Evolutionary conservation across 169 alveolate species (phyloP).

Genomic region (Eimeria sp.): DNA sequence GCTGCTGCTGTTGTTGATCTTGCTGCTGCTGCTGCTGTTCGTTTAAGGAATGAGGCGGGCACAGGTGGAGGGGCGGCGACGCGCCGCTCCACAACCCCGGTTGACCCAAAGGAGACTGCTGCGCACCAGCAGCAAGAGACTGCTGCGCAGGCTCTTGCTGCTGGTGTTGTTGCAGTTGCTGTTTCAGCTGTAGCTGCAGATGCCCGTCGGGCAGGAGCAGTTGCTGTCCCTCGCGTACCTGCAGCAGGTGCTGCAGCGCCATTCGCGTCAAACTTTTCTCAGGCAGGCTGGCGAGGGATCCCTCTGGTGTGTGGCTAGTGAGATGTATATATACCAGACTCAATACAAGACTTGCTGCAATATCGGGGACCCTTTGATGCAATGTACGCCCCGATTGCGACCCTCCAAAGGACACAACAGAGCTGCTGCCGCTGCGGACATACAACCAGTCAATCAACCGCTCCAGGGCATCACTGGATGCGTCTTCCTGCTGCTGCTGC

Average conservation of each 20-base stretch:
- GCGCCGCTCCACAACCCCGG: not conserved
- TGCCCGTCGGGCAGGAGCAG: constrained; percentile 16
- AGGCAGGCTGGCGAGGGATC: no score
- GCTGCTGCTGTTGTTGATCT: no score
- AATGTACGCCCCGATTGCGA: not conserved
- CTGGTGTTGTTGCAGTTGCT: not conserved
- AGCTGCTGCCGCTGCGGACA: not conserved
- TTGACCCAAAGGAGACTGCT: not conserved
- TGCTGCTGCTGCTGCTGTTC: no score
- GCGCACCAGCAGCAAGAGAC: not conserved
- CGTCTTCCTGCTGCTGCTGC: not conserved
- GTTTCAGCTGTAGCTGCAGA: not conserved
- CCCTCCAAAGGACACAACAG: constrained; percentile 12
- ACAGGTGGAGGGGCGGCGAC: not conserved
- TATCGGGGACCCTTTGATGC: no score
- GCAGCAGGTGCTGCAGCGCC: constrained; percentile 50
- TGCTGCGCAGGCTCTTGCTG: not conserved
- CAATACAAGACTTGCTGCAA: no score
- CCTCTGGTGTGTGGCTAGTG: no score
- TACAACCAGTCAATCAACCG: not conserved
- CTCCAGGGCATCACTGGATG: constrained; percentile 1
- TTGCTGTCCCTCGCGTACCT: constrained; percentile 44
- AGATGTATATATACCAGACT: no score
- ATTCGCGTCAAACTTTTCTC: not conserved
- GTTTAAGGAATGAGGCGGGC: no score